These are phyloP conservation scores for Iodosphaeria phyllophila DNA, from an alignment of 2,329 filamentous ascomycete genomes.

Conservation along the genomic window DNA sequence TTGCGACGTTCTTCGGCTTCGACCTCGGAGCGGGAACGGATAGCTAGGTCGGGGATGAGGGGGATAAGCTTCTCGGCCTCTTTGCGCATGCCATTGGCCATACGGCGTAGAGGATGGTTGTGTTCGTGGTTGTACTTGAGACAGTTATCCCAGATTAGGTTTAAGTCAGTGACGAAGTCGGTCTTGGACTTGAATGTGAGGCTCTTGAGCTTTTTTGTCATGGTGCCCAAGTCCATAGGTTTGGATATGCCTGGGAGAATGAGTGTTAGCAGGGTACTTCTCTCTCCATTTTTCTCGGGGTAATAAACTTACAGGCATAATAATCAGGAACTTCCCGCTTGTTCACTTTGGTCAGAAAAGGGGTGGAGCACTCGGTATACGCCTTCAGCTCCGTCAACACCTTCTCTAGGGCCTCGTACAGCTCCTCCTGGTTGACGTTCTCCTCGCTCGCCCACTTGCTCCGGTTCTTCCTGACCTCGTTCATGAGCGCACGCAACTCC, in stretches of 20 bases:
- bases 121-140: slow-evolving; percentile 88
- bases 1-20: slow-evolving; percentile 75
- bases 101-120: slow-evolving; percentile 71
- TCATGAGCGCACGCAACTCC: slow-evolving; percentile 81
- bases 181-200: slow-evolving; percentile 72
- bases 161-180: slow-evolving; percentile 85
- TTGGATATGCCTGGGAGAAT: slow-evolving; percentile 64
- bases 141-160: slow-evolving; percentile 94
- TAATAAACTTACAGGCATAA: slow-evolving; percentile 51
- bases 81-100: slow-evolving; percentile 91
- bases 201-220: slow-evolving; percentile 92
- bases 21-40: slow-evolving; percentile 82
- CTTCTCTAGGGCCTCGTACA: slow-evolving; percentile 94
- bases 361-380: slow-evolving; percentile 92
- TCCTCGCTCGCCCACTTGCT: slow-evolving; percentile 99
- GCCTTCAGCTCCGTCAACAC: slow-evolving; percentile 94
- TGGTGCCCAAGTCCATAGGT: slow-evolving; percentile 91
- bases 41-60: slow-evolving; percentile 79
- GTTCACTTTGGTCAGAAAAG: slow-evolving; percentile 84
- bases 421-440: slow-evolving; percentile 89
- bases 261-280: slow-evolving; percentile 6
- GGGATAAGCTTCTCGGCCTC: slow-evolving; percentile 94
- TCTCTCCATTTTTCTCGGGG: slow-evolving; percentile 2
- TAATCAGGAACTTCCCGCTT: slow-evolving; percentile 96
- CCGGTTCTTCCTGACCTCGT: slow-evolving; percentile 90